Evolutionary conservation across 139 green algal genomes (phyloP), one percentile per base, ranked within the genome.

Genomic region (Edaphochlamys debaryana): DNA sequence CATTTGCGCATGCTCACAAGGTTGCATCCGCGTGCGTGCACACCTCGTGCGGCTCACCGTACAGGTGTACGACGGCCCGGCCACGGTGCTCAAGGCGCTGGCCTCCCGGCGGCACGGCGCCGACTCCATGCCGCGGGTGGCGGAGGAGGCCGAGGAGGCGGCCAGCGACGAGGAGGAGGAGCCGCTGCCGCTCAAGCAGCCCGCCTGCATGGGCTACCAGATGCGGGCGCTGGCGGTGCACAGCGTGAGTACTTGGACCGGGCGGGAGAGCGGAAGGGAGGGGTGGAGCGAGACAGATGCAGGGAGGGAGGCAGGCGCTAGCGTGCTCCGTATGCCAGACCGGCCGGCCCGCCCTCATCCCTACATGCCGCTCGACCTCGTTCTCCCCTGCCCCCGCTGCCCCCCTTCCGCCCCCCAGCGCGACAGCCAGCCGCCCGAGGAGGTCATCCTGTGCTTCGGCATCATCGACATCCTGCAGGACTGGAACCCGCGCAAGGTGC

Each of bases 381-480:
- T 15, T 38, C 30, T 2, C 60, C 29, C 30, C 38, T 4, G 17
- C 60, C 5, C 60, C 5, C 60, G 60, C 27, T 38, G 3, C 30
- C 30, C 36, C 15, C 62, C n/a, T 69, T 69, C n/a, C 32, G n/a
- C 7, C 11, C 30, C 54, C 36, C 54, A 80, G 73, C 29, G 13
- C 0, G 73, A 56, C 19, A 56, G 36, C 42, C 63, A 32, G 63
- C 63, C 76, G 8, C 68, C 85, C 0, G 92, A 96, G 69, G 90
- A 95, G 56, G 94, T 96, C 30, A 87, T 98, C 54, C 72, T 98
- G 30, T 95, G 95, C 88, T 96, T 98, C 72, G 95, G 95, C 52
- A 96, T 98, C 89, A 98, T 98, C 67, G 96, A 98, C 82, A 97
- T 98, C 37, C 89, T 98, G 56, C 94, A 98, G 93, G 94, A 84